Evolutionary conservation across 257 asterid genomes (phyloP).

Genomic region (Cordia subcordata): DNA sequence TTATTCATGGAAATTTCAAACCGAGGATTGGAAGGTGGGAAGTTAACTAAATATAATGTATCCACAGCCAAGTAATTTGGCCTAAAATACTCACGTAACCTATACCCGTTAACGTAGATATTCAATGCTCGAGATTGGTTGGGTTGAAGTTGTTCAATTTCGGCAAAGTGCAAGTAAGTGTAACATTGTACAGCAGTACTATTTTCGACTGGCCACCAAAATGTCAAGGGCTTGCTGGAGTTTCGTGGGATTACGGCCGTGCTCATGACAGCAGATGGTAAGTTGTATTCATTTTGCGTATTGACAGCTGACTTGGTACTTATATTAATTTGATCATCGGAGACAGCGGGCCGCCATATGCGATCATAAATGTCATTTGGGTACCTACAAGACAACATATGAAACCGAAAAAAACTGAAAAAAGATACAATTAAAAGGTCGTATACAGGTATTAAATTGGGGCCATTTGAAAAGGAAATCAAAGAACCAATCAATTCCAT

Average conservation of each 20-base stretch:
- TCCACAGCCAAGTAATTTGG: not conserved
- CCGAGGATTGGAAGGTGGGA: not conserved
- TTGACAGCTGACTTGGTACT: too few species aligned
- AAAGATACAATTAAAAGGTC: too few species aligned
- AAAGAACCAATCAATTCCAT: too few species aligned
- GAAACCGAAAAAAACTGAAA: too few species aligned
- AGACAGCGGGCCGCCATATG: slow-evolving; percentile 15
- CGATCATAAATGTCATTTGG: slow-evolving; percentile 28
- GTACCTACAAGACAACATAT: too few species aligned
- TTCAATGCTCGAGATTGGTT: slow-evolving; percentile 10
- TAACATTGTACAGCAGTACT: slow-evolving; percentile 2
- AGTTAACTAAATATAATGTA: not conserved
- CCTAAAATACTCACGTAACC: not conserved
- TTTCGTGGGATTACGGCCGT: too few species aligned
- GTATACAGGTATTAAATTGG: too few species aligned
- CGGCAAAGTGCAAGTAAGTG: slow-evolving; percentile 8
- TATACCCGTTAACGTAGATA: slow-evolving; percentile 8
- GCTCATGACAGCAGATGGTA: slow-evolving; percentile 9
- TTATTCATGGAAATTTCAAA: too few species aligned
- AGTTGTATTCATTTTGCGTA: not conserved
- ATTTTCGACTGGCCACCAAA: not conserved
- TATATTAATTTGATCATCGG: not conserved
- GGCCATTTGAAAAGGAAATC: too few species aligned
- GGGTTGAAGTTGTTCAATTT: slow-evolving; percentile 8
- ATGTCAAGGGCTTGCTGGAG: not conserved